Evolutionary conservation across 2,329 filamentous ascomycete genomes (phyloP).

Genomic region (Botrytis galanthina): DNA sequence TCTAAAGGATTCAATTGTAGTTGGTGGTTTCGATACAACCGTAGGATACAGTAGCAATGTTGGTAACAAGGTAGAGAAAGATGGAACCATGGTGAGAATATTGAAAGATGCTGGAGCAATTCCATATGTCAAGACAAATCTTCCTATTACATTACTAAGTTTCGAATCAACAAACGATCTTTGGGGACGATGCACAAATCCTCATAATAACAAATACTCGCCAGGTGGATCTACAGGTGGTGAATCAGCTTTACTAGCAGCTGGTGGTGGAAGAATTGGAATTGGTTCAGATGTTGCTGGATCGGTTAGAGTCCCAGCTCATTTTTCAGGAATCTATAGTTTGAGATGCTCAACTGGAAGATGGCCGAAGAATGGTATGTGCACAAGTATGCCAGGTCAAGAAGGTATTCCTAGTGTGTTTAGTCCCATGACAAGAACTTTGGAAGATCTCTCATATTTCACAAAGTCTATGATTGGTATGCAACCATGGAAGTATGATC

Average conservation of each 20-base stretch:
- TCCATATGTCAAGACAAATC: constrained; percentile 89
- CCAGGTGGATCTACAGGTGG: constrained; percentile 75
- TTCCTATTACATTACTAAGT: constrained; percentile 67
- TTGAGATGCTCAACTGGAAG: constrained; percentile 83
- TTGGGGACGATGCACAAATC: constrained; percentile 81
- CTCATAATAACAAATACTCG: constrained; percentile 79
- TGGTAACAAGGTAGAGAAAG: constrained; percentile 70
- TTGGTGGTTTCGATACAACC: constrained; percentile 79
- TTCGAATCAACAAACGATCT: constrained; percentile 54
- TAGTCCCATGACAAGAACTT: constrained; percentile 85
- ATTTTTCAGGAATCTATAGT: constrained; percentile 86
- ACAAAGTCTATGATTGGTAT: constrained; percentile 73
- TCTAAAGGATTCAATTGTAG: constrained; percentile 76
- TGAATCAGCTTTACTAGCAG: constrained; percentile 77
- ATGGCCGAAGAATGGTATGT: constrained; percentile 82
- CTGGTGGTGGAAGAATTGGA: constrained; percentile 78
- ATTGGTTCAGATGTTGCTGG: constrained; percentile 87
- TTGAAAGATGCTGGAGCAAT: constrained; percentile 86
- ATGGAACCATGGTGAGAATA: constrained; percentile 71
- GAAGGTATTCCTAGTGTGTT: constrained; percentile 88
- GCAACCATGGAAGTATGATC: constrained; percentile 87
- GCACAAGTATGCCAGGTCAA: constrained; percentile 88
- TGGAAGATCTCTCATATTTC: constrained; percentile 83
- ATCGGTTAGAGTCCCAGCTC: constrained; percentile 80
- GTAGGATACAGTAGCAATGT: constrained; percentile 77